These are phyloP conservation scores for Cafeteria roenbergensis DNA, from an alignment of 108 stramenopile genomes.

Conservation along the genomic window DNA sequence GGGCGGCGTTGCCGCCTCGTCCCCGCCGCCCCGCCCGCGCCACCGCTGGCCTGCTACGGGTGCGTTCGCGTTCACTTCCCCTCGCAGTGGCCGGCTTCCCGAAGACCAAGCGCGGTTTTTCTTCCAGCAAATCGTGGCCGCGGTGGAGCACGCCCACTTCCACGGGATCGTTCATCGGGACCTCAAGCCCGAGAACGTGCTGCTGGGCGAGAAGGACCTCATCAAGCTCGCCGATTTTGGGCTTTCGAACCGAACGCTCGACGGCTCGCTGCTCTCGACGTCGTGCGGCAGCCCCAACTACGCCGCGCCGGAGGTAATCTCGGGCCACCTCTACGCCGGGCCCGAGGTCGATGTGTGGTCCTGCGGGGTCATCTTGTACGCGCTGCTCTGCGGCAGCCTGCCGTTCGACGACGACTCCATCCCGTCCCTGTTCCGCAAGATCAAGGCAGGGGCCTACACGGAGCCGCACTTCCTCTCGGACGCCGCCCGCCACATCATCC, in stretches of 20 bases:
- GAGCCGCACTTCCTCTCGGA: conserved; percentile 82
- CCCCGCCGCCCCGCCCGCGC: too few species aligned
- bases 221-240: conserved; percentile 99
- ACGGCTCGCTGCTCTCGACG: conserved; percentile 94
- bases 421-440: conserved; percentile 96
- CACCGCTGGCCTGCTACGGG: too few species aligned
- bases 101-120: conserved; percentile 91
- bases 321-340: conserved; percentile 89
- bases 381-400: conserved; percentile 88
- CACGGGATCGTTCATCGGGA: conserved; percentile 96
- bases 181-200: conserved; percentile 78
- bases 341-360: conserved; percentile 98
- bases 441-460: conserved; percentile 93
- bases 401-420: conserved; percentile 99
- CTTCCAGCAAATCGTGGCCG: conserved; percentile 94
- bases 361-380: conserved; percentile 96
- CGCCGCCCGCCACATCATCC: conserved; percentile 81
- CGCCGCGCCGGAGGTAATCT: conserved; percentile 96
- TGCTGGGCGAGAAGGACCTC: conserved; percentile 52
- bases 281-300: conserved; percentile 96
- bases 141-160: conserved; percentile 97
- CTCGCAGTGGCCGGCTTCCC: conserved; percentile 57
- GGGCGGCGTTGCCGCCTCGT: too few species aligned
- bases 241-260: conserved; percentile 86
- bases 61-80: too few species aligned